These are phyloP conservation scores for Astrocystis sublimbata DNA, from an alignment of 495 filamentous ascomycete species.

Conservation along the genomic window DNA sequence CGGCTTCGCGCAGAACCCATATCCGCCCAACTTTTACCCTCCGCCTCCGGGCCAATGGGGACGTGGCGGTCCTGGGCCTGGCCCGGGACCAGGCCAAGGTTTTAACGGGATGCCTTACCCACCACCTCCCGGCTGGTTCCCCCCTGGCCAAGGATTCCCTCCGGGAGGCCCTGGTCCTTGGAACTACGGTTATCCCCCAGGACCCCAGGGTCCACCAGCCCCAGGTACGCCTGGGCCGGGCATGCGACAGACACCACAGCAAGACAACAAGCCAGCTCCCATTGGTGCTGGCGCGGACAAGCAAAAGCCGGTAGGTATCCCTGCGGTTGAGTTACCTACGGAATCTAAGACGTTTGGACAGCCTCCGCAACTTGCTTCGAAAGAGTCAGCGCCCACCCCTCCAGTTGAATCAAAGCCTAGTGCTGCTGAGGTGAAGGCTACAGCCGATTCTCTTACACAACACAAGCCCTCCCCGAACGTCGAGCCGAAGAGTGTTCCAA, in stretches of 20 bases:
- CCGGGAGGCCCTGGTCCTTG: constrained; percentile 60
- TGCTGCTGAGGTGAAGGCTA: constrained; percentile 54
- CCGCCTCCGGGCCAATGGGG: constrained; percentile 56
- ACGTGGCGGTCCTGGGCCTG: constrained; percentile 54
- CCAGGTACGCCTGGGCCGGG: constrained; percentile 40
- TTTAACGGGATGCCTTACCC: constrained; percentile 51
- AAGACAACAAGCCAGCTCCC: constrained; percentile 50
- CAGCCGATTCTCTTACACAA: constrained; percentile 43
- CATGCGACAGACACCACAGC: constrained; percentile 37
- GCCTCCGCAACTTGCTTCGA: constrained; percentile 31
- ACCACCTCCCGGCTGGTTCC: constrained; percentile 76
- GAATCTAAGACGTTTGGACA: constrained; percentile 44
- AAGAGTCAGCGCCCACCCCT: constrained; percentile 41
- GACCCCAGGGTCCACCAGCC: constrained; percentile 36
- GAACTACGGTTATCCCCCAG: constrained; percentile 52
- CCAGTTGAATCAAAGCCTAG: constrained; percentile 70
- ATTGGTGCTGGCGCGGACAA: constrained; percentile 57
- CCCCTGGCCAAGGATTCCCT: constrained; percentile 80
- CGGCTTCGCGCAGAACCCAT: constrained; percentile 55
- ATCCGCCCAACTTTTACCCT: constrained; percentile 47
- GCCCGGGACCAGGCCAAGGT: constrained; percentile 38
- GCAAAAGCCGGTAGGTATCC: constrained; percentile 40
- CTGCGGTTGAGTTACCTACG: constrained; percentile 36
- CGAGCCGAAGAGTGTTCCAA: constrained; percentile 52
- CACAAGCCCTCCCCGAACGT: constrained; percentile 36